phyloP scores from a whole-genome alignment of 257 asterid species.

The Thymus mandschuricus region DNA sequence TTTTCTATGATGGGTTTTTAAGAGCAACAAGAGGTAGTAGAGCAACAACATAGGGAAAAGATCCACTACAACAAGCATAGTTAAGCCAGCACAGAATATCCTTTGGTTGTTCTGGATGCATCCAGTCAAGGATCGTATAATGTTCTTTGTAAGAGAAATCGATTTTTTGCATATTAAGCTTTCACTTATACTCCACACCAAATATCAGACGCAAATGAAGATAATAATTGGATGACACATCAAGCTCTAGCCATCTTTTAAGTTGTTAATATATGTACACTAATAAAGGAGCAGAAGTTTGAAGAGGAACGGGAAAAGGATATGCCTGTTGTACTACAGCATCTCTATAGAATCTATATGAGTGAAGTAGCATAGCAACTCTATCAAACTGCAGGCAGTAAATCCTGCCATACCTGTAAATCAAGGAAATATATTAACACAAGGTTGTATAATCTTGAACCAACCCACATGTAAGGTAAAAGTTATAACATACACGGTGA shows the following conservation, averaged over 20 bases:
- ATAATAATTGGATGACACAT: slow-evolving; percentile 3
- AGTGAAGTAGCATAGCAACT: slow-evolving; percentile 81
- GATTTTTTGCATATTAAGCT: not conserved
- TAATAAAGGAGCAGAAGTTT: slow-evolving; percentile 15
- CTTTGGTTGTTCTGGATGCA: not conserved
- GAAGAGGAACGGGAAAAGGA: slow-evolving; percentile 5
- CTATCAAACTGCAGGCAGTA: slow-evolving; percentile 95
- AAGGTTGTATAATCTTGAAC: slow-evolving; percentile 28
- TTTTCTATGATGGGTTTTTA: not conserved
- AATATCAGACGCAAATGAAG: slow-evolving; percentile 4
- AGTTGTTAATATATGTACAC: slow-evolving; percentile 11
- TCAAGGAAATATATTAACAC: slow-evolving; percentile 34
- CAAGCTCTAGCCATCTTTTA: not conserved
- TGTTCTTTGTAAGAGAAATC: not conserved
- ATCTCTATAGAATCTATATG: slow-evolving; percentile 92
- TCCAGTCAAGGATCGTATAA: too few species aligned
- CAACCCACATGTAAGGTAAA: slow-evolving; percentile 9
- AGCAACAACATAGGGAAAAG: not conserved
- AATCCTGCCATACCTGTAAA: slow-evolving; percentile 91
- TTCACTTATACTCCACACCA: slow-evolving; percentile 1
- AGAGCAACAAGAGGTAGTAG: not conserved
- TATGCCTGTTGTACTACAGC: slow-evolving; percentile 88
- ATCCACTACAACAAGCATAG: not conserved
- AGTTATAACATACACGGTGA: slow-evolving; percentile 71
- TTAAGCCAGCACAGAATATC: not conserved